phyloP scores from a whole-genome alignment of 768 basidiomycete species.

The Stropharia rugosoannulata region DNA sequence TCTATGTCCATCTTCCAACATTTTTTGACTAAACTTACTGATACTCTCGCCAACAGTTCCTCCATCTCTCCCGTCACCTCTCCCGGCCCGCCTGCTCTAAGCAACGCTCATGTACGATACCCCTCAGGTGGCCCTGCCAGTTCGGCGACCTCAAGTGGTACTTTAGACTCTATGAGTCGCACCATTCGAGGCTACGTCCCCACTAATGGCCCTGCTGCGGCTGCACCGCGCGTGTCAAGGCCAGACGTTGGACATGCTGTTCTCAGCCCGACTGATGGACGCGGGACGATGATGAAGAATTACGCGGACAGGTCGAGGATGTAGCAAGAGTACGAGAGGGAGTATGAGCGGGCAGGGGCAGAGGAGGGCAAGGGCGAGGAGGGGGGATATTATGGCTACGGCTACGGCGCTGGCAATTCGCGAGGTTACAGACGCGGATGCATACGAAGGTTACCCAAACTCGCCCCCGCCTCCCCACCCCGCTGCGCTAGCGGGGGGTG shows the following conservation, averaged over 20 bases:
- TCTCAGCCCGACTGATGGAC: neutral
- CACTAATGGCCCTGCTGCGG: neutral
- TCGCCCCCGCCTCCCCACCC: slow-evolving; percentile 4
- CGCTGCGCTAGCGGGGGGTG: neutral
- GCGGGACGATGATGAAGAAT: neutral
- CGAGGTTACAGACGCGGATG: neutral
- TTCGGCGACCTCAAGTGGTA: slow-evolving; percentile 3
- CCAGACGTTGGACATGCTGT: neutral
- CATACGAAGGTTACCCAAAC: slow-evolving; percentile 9
- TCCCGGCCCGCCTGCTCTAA: neutral
- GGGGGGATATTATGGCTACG: too few species aligned
- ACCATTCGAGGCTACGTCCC: slow-evolving; percentile 46
- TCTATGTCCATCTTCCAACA: slow-evolving; percentile 11
- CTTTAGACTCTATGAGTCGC: slow-evolving; percentile 51
- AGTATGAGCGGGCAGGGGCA: slow-evolving; percentile 17
- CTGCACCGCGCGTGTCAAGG: too few species aligned
- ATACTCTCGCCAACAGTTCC: neutral
- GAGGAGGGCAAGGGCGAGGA: neutral
- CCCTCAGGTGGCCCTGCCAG: neutral
- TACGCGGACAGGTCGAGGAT: neutral
- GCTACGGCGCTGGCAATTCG: too few species aligned
- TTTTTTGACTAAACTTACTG: slow-evolving; percentile 10
- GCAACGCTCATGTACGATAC: neutral
- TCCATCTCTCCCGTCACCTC: neutral
- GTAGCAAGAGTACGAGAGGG: slow-evolving; percentile 24